Percentiles rank a stretch among this genome's conserved stretches.
Conservation (phyloP, 805 yeast species). For the Wickerhamiella qilinensis region DNA sequence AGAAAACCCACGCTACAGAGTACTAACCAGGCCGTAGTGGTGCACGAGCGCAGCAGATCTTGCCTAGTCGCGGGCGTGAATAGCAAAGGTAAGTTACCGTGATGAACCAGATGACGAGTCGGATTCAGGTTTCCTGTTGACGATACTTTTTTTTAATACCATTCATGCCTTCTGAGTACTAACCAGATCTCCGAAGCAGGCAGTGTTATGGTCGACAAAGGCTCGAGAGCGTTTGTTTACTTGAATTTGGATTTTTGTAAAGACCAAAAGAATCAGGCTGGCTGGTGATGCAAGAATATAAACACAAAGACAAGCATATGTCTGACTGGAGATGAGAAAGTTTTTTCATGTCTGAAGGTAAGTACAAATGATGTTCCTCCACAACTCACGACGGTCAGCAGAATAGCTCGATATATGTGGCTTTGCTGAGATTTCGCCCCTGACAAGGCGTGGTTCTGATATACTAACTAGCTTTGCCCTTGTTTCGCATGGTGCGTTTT, state of each 20-base stretch:
- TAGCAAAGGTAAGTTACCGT: conserved; percentile 18
- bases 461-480: conserved; percentile 2
- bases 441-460: conserved; percentile 66
- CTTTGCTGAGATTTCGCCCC: conserved; percentile 66
- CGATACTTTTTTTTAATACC: conserved; percentile 64
- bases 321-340: too few species aligned
- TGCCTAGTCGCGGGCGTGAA: not conserved
- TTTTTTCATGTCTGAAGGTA: conserved; percentile 43
- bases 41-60: not conserved
- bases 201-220: not conserved
- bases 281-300: conserved; percentile 54
- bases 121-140: conserved; percentile 91
- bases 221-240: not conserved
- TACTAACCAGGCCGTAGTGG: conserved; percentile 10
- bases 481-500: not conserved
- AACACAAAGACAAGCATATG: conserved; percentile 93
- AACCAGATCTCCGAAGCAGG: conserved; percentile 6
- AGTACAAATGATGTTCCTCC: conserved; percentile 38
- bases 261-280: conserved; percentile 9
- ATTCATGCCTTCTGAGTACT: conserved; percentile 81
- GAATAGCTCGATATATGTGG: conserved; percentile 39
- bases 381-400: conserved; percentile 54
- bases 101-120: conserved; percentile 95
- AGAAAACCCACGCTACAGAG: conserved; percentile 94
- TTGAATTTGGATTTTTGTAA: not conserved